phyloP scores from a whole-genome alignment of 208 protist genomes.

The Lotmaria passim region DNA sequence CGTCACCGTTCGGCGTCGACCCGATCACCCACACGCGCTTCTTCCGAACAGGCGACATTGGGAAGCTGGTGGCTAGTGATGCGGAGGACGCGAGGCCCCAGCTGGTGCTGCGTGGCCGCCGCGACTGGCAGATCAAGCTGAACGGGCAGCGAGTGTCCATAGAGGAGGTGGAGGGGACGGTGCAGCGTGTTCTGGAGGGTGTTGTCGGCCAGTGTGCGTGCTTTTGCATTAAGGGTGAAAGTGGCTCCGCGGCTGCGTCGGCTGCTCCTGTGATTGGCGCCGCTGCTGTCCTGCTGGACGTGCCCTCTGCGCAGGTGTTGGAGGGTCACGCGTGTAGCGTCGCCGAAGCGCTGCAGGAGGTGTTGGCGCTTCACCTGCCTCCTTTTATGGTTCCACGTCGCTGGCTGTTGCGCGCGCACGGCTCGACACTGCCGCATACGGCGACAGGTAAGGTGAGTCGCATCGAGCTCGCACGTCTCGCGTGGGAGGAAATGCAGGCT shows the following conservation, averaged over 20 bases:
- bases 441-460: constrained; percentile 54
- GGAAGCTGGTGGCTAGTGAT: not conserved
- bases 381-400: constrained; percentile 42
- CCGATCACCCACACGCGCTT: constrained; percentile 17
- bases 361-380: constrained; percentile 40
- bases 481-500: not conserved
- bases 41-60: constrained; percentile 62
- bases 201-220: constrained; percentile 29
- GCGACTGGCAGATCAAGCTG: constrained; percentile 62
- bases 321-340: constrained; percentile 10
- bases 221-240: constrained; percentile 28
- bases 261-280: constrained; percentile 21
- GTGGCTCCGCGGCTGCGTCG: not conserved
- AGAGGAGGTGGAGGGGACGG: constrained; percentile 58
- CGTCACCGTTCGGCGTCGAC: constrained; percentile 29
- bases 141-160: constrained; percentile 62
- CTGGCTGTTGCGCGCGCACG: constrained; percentile 35
- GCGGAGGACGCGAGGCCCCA: not conserved
- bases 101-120: constrained; percentile 43
- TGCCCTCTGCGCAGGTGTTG: not conserved
- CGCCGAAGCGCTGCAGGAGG: constrained; percentile 26
- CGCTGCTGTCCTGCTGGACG: constrained; percentile 29
- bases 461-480: constrained; percentile 11
- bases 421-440: constrained; percentile 39
- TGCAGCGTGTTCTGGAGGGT: constrained; percentile 24